Evolutionary conservation across 176 grass and related monocot genomes (phyloP), one percentile per base, ranked within the genome.

Genomic region (Carex littledalei): DNA sequence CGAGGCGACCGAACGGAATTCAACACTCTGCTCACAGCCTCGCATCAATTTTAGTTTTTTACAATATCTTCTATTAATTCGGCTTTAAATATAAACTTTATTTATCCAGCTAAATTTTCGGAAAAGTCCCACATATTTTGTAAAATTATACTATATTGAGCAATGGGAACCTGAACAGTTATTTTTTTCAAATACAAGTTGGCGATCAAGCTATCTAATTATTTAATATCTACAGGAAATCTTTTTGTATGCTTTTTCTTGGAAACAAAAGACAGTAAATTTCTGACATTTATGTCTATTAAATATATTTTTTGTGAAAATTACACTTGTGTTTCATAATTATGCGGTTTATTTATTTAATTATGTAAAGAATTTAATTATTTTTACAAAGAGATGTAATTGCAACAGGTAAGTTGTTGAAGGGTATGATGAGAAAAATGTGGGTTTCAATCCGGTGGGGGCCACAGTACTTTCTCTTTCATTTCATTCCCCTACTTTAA

Each of bases 1-100:
- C 79, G 79, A 81, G 79, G 79, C 79, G 79, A 81, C 57, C 79
- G 11, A 63, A 81, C 79, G 32, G 6, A 81, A 81, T 65, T 81
- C 34, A 63, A 81, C 58, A 64, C 32, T 52, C 16, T 79, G 17
- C 49, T 21, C 74, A 56, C 47, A 17, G 3, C 24, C 32, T 47
- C 56, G 2, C 79, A 81, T 47, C 54, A 63, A 41, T 11, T 8
- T 49, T 45, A 45, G 6, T 8, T 43, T 45, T 62, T 78, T 26
- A 47, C 20, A 57, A 13, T 63, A 20, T 62, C 58, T 58, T 77
- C 47, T 76, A n/a, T 80, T 80, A 61, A 57, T 37, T 81, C 17
- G 29, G 31, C n/a, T 8, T 60, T 60, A 63, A 20, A 16, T 63
- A 10, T 8, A 81, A 34, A 65, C 15, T 29, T 39, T 50, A 21